A percentile compares a stretch with the other conserved stretches of the same genome.
phyloP scores from a whole-genome alignment of 1,139 yeast species.

The Saccharomyces uvarum region DNA sequence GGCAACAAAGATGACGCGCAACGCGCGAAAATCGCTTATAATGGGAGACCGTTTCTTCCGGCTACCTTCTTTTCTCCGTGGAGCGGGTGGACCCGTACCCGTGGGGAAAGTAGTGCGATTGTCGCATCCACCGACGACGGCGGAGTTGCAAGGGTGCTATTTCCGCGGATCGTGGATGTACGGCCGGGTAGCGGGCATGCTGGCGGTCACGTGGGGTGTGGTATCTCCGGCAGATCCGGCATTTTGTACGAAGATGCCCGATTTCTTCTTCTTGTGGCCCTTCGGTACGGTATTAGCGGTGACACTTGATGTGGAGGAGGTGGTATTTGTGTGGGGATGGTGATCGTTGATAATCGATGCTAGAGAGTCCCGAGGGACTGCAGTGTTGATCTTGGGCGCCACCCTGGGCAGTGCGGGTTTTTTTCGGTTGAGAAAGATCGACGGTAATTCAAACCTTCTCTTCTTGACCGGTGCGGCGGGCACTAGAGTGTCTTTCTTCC shows the following conservation, averaged over 20 bases:
- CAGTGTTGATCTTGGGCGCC: conserved; percentile 2
- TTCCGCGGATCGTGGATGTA: not conserved
- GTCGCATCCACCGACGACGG: not conserved
- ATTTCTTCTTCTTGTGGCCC: not conserved
- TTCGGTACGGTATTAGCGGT: not conserved
- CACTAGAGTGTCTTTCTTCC: not conserved
- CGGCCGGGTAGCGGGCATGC: not conserved
- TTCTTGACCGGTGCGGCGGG: conserved; percentile 9
- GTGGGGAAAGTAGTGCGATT: not conserved
- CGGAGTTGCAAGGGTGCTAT: not conserved
- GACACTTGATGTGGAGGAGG: not conserved
- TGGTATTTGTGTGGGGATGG: not conserved
- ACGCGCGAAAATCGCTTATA: not conserved
- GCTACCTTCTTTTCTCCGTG: not conserved
- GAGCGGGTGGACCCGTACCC: not conserved
- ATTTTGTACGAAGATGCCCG: not conserved
- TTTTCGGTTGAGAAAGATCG: conserved; percentile 16
- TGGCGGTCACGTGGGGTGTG: not conserved
- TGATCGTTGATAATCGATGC: conserved; percentile 1
- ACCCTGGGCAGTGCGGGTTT: conserved; percentile 11
- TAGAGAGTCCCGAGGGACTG: not conserved
- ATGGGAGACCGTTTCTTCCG: not conserved
- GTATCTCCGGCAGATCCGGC: not conserved
- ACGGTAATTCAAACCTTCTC: conserved; percentile 14
- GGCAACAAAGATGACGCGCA: not conserved